A percentile compares a stretch with the other conserved stretches of the same genome.
These are phyloP conservation scores for Biancaea sappan DNA, from an alignment of 306 rosid species.

Conservation along the genomic window DNA sequence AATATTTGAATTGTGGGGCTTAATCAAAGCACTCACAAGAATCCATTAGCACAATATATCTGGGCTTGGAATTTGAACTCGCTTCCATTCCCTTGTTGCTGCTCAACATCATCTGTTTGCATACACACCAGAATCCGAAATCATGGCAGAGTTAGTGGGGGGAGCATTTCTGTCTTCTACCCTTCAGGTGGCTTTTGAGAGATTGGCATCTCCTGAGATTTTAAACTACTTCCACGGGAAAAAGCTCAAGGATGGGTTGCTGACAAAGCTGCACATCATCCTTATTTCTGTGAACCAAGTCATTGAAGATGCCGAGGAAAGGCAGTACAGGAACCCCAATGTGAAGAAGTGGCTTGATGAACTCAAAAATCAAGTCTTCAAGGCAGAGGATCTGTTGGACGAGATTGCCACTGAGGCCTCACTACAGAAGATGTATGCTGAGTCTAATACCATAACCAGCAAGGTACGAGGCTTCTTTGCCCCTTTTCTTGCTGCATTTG, in stretches of 20 bases:
- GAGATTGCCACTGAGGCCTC: slow-evolving; percentile 16
- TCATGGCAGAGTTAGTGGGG: background rate
- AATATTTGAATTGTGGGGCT: too few species aligned
- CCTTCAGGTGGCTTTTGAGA: slow-evolving; percentile 1
- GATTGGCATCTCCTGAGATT: background rate
- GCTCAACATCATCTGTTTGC: background rate
- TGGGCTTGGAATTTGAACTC: too few species aligned
- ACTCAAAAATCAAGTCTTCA: background rate
- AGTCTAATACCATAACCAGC: background rate
- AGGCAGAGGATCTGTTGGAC: slow-evolving; percentile 16
- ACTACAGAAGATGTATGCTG: background rate
- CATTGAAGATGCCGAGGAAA: background rate
- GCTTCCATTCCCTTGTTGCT: background rate
- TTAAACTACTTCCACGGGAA: background rate
- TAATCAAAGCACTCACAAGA: too few species aligned
- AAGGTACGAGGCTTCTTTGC: background rate
- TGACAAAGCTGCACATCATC: background rate
- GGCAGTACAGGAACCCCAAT: background rate
- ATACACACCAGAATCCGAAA: background rate
- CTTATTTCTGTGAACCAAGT: background rate
- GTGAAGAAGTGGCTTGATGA: background rate
- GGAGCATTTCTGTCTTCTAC: slow-evolving; percentile 11
- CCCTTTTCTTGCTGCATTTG: background rate
- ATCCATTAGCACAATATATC: too few species aligned
- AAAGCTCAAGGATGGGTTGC: background rate